Evolutionary conservation across 768 basidiomycete genomes (phyloP).

Genomic region (Naganishia kalamii): DNA sequence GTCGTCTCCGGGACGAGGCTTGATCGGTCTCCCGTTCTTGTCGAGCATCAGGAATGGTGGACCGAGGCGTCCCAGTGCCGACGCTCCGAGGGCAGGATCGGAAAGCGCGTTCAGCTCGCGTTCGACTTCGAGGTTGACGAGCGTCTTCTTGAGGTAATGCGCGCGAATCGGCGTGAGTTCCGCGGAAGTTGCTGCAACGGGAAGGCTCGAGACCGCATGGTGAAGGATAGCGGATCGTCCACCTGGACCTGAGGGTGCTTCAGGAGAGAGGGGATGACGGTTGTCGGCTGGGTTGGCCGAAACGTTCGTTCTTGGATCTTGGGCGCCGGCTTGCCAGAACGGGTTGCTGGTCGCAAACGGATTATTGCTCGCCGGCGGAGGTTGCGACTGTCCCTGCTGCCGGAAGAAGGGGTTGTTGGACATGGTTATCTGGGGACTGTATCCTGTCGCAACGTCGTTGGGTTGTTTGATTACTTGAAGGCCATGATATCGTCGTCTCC

Average conservation of each 20-base stretch:
- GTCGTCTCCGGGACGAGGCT: not conserved
- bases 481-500: not conserved
- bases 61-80: slow-evolving; percentile 75
- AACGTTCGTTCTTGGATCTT: not conserved
- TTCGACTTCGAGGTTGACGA: slow-evolving; percentile 76
- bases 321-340: slow-evolving; percentile 10
- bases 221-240: slow-evolving; percentile 23
- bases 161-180: slow-evolving; percentile 77
- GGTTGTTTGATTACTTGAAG: no score
- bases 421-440: slow-evolving; percentile 16
- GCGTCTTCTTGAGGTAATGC: slow-evolving; percentile 95
- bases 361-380: not conserved
- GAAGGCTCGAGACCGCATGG: slow-evolving; percentile 20
- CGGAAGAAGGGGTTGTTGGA: slow-evolving; percentile 12
- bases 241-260: not conserved
- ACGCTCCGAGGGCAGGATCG: slow-evolving; percentile 44
- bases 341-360: slow-evolving; percentile 8
- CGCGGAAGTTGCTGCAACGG: slow-evolving; percentile 24
- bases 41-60: slow-evolving; percentile 58
- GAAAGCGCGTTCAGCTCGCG: slow-evolving; percentile 67
- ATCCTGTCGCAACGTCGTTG: slow-evolving; percentile 30
- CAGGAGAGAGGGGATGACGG: not conserved
- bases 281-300: not conserved
- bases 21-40: slow-evolving; percentile 17
- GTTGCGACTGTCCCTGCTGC: not conserved